A percentile compares a stretch with the other conserved stretches of the same genome.
phyloP scores from a whole-genome alignment of 257 asterid species.

The Plectranthus barbatus region DNA sequence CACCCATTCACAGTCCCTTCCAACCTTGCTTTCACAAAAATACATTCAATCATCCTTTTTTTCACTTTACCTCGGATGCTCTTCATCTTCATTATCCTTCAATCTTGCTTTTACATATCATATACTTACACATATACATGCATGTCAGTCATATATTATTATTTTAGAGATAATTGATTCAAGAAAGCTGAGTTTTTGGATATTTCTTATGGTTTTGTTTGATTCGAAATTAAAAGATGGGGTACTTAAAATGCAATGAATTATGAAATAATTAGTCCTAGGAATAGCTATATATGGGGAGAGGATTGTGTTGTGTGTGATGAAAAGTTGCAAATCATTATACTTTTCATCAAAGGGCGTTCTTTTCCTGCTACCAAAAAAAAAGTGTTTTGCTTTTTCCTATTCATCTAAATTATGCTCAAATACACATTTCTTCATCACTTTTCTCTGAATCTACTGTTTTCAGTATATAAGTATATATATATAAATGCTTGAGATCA shows the following conservation, averaged over 20 bases:
- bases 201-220: slow-evolving; percentile 10
- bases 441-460: too few relatives aligned
- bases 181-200: slow-evolving; percentile 14
- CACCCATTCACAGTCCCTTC: too few relatives aligned
- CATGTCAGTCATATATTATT: too few relatives aligned
- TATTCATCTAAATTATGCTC: too few relatives aligned
- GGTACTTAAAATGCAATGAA: slow-evolving; percentile 15
- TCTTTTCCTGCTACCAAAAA: slow-evolving; percentile 20
- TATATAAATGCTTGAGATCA: too few relatives aligned
- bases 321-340: slow-evolving; percentile 58
- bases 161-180: too few relatives aligned
- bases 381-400: slow-evolving; percentile 2
- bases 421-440: too few relatives aligned
- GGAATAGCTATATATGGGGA: too few relatives aligned
- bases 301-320: slow-evolving; percentile 43
- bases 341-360: slow-evolving; percentile 43
- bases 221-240: slow-evolving; percentile 26
- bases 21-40: too few relatives aligned
- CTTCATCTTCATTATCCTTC: not conserved
- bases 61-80: slow-evolving; percentile 44
- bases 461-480: too few relatives aligned
- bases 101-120: not conserved
- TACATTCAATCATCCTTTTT: not conserved
- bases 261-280: slow-evolving; percentile 42
- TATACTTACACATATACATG: too few relatives aligned